Percentiles rank a stretch among this genome's conserved stretches.
Conservation (phyloP, 371 early-diverging fungal species). For the Entomophthora muscae region DNA sequence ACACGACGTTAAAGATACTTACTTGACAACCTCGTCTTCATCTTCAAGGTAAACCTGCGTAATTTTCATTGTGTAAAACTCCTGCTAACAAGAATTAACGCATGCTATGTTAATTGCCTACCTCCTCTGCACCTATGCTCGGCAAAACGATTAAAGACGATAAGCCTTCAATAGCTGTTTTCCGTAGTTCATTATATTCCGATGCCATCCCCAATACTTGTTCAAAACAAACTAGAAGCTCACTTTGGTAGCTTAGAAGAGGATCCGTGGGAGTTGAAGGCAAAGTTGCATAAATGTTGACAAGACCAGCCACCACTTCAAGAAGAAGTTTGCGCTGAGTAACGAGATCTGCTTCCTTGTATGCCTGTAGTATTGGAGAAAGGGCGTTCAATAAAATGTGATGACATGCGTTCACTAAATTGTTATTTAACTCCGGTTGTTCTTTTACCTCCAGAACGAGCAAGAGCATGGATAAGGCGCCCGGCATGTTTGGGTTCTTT, state of each 20-base stretch:
- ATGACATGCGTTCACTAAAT: not conserved
- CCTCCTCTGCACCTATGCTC: not conserved
- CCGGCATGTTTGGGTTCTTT: not conserved
- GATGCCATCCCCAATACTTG: not conserved
- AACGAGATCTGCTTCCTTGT: constrained; percentile 5
- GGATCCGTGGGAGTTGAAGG: not conserved
- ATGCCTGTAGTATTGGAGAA: constrained; percentile 7
- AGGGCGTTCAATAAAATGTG: not conserved
- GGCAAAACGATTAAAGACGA: not conserved
- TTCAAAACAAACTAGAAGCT: not conserved
- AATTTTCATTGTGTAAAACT: not conserved
- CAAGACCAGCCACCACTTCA: not conserved
- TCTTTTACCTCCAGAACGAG: not conserved
- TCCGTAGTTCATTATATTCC: not conserved
- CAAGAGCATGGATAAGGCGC: not conserved
- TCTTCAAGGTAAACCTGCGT: not conserved
- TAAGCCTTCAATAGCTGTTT: not conserved
- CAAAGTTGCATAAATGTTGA: not conserved
- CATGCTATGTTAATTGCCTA: not conserved
- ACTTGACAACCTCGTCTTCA: not conserved
- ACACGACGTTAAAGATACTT: not conserved
- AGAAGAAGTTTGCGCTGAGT: constrained; percentile 3
- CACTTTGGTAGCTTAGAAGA: not conserved
- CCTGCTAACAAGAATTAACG: not conserved
- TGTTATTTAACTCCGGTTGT: not conserved